Evolutionary conservation across 139 green algal species (phyloP).

Genomic region (Coccomyxa sp.): DNA sequence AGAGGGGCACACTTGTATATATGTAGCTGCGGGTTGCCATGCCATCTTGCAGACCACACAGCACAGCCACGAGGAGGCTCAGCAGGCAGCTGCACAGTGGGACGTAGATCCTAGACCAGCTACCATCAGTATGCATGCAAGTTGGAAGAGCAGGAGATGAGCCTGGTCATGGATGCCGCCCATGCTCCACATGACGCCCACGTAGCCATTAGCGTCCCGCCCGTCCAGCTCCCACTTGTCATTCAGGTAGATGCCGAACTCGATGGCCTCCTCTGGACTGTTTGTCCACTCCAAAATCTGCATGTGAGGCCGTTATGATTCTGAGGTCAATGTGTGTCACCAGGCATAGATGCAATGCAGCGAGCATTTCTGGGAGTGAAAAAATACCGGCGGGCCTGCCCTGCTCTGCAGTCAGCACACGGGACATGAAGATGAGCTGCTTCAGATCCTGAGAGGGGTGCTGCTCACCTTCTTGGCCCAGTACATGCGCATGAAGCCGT

Average conservation of each 20-base stretch:
- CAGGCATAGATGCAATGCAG: no score
- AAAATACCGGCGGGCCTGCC: no score
- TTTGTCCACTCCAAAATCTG: conserved; percentile 91
- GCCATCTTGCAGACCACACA: no score
- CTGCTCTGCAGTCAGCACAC: no score
- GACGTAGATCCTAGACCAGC: not conserved
- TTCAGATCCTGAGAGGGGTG: not conserved
- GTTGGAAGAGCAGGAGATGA: not conserved
- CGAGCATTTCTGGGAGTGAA: no score
- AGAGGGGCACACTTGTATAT: no score
- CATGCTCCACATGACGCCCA: conserved; percentile 95
- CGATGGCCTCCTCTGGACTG: conserved; percentile 75
- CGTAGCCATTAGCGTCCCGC: conserved; percentile 82
- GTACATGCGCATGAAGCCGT: conserved; percentile 99
- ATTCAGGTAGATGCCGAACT: conserved; percentile 83
- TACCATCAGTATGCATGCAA: not conserved
- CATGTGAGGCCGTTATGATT: no score
- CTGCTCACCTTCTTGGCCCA: conserved; percentile 88
- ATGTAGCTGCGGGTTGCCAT: no score
- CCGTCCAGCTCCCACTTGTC: conserved; percentile 86
- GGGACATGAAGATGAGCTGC: no score
- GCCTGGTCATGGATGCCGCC: conserved; percentile 91
- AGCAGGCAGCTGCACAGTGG: not conserved
- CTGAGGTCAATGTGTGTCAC: no score
- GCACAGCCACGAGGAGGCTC: not conserved